Evolutionary conservation across 2,329 filamentous ascomycete genomes (phyloP), one percentile per base, ranked within the genome.

Genomic region (Colletotrichum lindemuthianum): DNA sequence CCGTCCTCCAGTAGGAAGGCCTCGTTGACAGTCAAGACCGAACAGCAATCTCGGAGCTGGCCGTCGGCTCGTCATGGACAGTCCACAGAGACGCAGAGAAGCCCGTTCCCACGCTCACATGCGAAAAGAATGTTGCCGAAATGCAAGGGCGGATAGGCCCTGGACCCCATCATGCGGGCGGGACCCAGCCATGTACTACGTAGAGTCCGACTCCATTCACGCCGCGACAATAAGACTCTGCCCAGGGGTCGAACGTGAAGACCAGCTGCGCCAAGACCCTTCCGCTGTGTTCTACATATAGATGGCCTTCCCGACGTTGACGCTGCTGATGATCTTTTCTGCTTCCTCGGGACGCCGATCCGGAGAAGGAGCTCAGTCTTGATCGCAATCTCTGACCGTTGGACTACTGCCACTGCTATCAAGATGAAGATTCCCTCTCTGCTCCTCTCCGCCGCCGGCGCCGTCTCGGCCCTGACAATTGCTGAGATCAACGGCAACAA

Each of bases 401-500:
- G n/a, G 24, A 33, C 34, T 13, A 60, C 16, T 52, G 45, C 34
- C 7, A 45, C 13, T 15, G 39, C 41, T 10, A 49, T 50, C 60
- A 72, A 69, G 54, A 76, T 78, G 76, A 76, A 74, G 70, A 60
- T 71, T 61, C 47, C 72, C 43, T 68, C 69, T 57, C 60, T 74
- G 55, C 66, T 76, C 63, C 67, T 73, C 40, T 71, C 73, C 16
- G 66, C 70, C 47, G 71, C 71, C 55, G 60, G 72, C 69, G 65
- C 70, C 41, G 75, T 65, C 47, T 71, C 75, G 43, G 80, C 81
- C 48, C 68, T 83, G 59, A 83, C 82, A 63, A 87, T 89, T 69
- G 79, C 82, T 63, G 79, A 88, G 70, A 90, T 92, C 81, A 92
- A 90, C 69, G 89, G 89, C 68, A 82, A 87, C 70, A 81, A 76